Base-by-base conservation (phyloP, 441 rosid genomes). In the Francoa sonchifolia region DNA sequence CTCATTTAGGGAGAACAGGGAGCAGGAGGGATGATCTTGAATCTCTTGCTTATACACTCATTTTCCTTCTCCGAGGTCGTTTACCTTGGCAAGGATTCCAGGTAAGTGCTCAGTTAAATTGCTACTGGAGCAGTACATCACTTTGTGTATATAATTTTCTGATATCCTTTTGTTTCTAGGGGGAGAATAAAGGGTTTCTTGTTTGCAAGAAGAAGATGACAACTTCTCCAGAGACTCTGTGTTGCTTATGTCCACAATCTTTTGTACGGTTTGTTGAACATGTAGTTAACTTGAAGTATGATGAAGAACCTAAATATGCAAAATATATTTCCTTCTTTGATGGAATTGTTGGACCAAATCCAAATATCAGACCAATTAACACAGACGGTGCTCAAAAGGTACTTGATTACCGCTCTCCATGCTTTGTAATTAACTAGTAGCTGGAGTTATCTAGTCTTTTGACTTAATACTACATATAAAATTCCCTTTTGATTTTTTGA, bases 201-300 rank as follows among this genome's bases (percentile, higher is more conserved):
- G 98, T 90, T 58, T 82, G 95, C 66, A 90, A 90, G 79, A 90
- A 79, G 66, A 90, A 90, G 76, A 85, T 90, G 98, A 82, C 82
- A 8, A 90, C 89, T 9, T 77, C 98, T 14, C 87, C 96, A 1
- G 98, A 89, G 62, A 58, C 74, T 38, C 59, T 89, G 45, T 82
- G 96, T 46, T 69, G 77, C 61, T 79, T 82, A 48, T 85, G 94
- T 51, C 94, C 96, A 7, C 67, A 51, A 48, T 89, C 96, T 16
- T 89, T 89, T 49, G 70, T 74, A 29, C 86, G 68, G 44, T 89
- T 89, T 65, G 74, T 89, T 50, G 98, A 89, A 58, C 59, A 66
- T 58, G 89, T 85, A 33, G 96, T 79, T 42, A 89, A 85, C 62
- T 57, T 85, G 62, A 90, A 82, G 67, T 90, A 79, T 62, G 98